Percentiles rank a stretch among this genome's conserved stretches.
phyloP scores from a whole-genome alignment of 2,329 filamentous ascomycete species.

The Aspergillus brunneoviolaceus region DNA sequence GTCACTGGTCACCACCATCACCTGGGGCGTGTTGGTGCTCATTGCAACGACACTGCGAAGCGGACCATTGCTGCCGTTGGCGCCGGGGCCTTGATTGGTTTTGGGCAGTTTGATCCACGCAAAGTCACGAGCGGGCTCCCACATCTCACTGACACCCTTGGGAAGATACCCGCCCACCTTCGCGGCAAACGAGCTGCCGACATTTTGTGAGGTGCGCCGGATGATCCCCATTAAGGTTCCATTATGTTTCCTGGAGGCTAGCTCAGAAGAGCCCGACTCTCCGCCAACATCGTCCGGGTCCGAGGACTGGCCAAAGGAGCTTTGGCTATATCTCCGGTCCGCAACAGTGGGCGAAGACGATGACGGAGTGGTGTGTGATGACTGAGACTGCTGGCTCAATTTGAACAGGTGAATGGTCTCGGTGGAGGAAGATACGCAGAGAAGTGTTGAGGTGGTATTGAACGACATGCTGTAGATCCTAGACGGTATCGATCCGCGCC shows the following conservation, averaged over 20 bases:
- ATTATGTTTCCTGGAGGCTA: conserved; percentile 52
- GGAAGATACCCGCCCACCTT: conserved; percentile 91
- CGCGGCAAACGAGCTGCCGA: conserved; percentile 83
- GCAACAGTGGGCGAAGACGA: conserved; percentile 26
- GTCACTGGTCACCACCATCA: conserved; percentile 97
- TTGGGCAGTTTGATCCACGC: conserved; percentile 93
- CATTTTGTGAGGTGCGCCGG: conserved; percentile 90
- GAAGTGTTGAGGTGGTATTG: conserved; percentile 86
- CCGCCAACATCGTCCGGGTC: conserved; percentile 34
- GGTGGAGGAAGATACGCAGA: conserved; percentile 93
- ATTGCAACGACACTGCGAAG: conserved; percentile 93
- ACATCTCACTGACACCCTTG: conserved; percentile 93
- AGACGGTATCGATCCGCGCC: conserved; percentile 90
- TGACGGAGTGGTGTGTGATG: conserved; percentile 27
- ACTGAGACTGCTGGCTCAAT: conserved; percentile 51
- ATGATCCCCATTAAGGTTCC: conserved; percentile 88
- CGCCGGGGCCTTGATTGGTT: conserved; percentile 39
- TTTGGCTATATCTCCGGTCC: conserved; percentile 28
- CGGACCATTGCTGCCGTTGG: conserved; percentile 50
- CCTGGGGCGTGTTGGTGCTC: conserved; percentile 89
- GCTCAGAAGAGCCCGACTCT: conserved; percentile 33
- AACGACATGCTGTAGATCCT: conserved; percentile 99
- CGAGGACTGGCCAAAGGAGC: conserved; percentile 27
- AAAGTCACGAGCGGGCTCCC: conserved; percentile 93
- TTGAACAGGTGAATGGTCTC: conserved; percentile 98